Conservation (phyloP, 768 basidiomycete species). For the Gyrodon lividus region DNA sequence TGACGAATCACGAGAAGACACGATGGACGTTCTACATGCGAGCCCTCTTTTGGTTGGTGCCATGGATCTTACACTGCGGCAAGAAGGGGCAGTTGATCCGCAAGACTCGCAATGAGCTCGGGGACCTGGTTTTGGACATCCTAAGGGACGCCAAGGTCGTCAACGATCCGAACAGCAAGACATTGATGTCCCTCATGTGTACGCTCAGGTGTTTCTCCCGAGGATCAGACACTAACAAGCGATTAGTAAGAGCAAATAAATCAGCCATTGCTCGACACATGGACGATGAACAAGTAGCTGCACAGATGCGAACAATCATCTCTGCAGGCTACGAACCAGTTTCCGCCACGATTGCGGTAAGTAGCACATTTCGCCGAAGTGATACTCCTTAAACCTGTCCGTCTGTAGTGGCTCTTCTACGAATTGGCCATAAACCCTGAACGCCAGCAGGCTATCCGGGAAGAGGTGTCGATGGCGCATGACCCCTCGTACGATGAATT, state of each 20-base stretch:
- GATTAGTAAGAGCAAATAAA: conserved; percentile 43
- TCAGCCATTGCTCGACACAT: conserved; percentile 38
- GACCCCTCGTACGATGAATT: conserved; percentile 54
- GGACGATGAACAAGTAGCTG: conserved; percentile 50
- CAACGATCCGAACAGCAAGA: conserved; percentile 44
- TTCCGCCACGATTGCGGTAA: conserved; percentile 36
- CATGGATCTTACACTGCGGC: conserved; percentile 53
- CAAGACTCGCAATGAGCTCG: conserved; percentile 52
- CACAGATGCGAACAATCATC: conserved; percentile 63
- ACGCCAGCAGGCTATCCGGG: conserved; percentile 55
- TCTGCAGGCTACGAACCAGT: conserved; percentile 51
- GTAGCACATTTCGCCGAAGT: conserved; percentile 1
- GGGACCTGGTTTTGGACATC: conserved; percentile 49
- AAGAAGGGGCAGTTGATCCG: conserved; percentile 59
- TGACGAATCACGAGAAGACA: conserved; percentile 62
- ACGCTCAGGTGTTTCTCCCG: conserved; percentile 8
- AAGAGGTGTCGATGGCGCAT: conserved; percentile 45
- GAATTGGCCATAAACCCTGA: conserved; percentile 52
- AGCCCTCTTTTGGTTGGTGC: conserved; percentile 60
- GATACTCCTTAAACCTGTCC: conserved; percentile 5
- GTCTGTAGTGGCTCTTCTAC: conserved; percentile 60
- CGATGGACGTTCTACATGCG: conserved; percentile 62
- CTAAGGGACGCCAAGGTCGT: conserved; percentile 52
- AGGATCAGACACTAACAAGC: conserved; percentile 2
- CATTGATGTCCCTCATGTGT: conserved; percentile 57